A percentile compares a stretch with the other conserved stretches of the same genome.
Evolutionary conservation across 2,329 filamentous ascomycete species (phyloP).

Genomic region (Fusarium illudens): DNA sequence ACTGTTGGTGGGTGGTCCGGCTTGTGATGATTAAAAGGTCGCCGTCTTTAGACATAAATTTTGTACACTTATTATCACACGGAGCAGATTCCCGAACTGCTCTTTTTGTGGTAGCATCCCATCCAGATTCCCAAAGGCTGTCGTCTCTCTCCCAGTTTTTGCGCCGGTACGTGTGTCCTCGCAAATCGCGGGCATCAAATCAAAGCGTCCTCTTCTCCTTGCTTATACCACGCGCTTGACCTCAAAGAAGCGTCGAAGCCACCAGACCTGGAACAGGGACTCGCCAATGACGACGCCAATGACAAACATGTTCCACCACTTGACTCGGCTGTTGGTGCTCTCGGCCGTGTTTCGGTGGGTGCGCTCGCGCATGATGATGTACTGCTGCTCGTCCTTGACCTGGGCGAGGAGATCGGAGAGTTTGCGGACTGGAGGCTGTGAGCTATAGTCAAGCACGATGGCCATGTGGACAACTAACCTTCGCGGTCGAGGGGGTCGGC

Average conservation of each 20-base stretch:
- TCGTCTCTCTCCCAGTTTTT: constrained; percentile 25
- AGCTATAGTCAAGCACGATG: constrained; percentile 10
- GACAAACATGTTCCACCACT: constrained; percentile 99
- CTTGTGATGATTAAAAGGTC: neutral
- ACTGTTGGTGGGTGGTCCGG: neutral
- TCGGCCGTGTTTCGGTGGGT: constrained; percentile 98
- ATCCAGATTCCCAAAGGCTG: constrained; percentile 19
- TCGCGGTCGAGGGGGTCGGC: constrained; percentile 91
- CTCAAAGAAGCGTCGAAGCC: constrained; percentile 98
- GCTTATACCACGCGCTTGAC: constrained; percentile 72
- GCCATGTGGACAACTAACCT: constrained; percentile 62
- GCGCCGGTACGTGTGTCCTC: constrained; percentile 32
- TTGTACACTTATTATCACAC: constrained; percentile 38
- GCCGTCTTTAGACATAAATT: constrained; percentile 26
- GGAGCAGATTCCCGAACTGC: constrained; percentile 22
- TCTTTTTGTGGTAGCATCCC: constrained; percentile 27
- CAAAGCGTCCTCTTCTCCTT: constrained; percentile 11
- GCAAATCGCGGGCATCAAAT: constrained; percentile 23
- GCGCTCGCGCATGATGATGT: constrained; percentile 94
- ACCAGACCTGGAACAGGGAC: constrained; percentile 99
- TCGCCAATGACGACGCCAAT: constrained; percentile 87
- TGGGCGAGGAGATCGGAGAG: constrained; percentile 87
- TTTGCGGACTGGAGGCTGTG: constrained; percentile 69
- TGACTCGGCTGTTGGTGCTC: constrained; percentile 96
- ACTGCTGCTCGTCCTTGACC: constrained; percentile 97